Base-by-base conservation (phyloP, 1,284 basidiomycete species). In the Mycena sp. region DNA sequence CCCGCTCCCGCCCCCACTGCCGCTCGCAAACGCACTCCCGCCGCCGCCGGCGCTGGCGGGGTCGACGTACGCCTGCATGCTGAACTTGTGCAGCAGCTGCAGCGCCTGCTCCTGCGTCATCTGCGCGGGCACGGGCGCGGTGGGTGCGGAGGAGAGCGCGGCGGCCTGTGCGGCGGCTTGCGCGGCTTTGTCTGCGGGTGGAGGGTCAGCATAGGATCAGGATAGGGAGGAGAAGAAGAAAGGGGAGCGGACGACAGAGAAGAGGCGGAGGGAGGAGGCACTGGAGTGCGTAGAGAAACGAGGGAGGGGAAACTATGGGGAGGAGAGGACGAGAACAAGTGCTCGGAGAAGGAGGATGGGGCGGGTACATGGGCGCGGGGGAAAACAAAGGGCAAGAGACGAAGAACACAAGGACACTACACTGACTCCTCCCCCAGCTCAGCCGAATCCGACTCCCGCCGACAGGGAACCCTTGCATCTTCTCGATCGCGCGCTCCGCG, bases 381-480 rank as follows among this genome's bases (percentile, higher is more conserved):
- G n/a, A n/a, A n/a, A 7, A 35, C 32, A 35, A 35, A 35, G 14
- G 32, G 14, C 32, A 35, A 35, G 32, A 35, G 14, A 50, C 28
- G 29, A 53, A 26, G 23, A 52, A 11, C 38, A 56, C 5, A 61
- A 40, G 32, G 11, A 80, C 90, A 66, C 72, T n/a, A 94, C 93
- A 93, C 85, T 95, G 93, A 76, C 91, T 93, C 45, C 95, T 85
- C 29, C 96, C 95, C 95, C 95, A 98, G 72, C 93, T 95, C 61
- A 98, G 78, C 41, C 95, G 85, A 70, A 98, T 95, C 68, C 93
- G 85, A 66, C 94, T 95, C 14, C 94, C 94, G 46, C 94, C 93
- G 68, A 98, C 91, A 6, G 93, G 94, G 76, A 96, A 98, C 23
- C 94, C 95, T 79, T 98, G 95, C 95, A 98, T 96, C 77, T 93